phyloP scores from a whole-genome alignment of 768 basidiomycete genomes.

The Trametes elegans region DNA sequence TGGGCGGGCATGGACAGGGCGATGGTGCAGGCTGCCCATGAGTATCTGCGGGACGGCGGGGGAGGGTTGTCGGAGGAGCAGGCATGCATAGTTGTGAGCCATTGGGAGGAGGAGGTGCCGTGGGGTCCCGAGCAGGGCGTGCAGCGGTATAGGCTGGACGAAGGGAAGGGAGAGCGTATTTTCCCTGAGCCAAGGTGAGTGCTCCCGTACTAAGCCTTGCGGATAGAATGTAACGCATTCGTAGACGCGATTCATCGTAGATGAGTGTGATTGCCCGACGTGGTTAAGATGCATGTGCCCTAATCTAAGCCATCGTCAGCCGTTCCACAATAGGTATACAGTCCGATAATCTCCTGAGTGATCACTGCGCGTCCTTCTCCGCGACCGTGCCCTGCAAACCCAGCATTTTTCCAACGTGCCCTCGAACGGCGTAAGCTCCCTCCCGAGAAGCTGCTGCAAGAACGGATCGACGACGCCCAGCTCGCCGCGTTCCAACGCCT shows the following conservation, averaged over 20 bases:
- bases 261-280: no score
- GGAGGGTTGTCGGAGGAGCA: constrained; percentile 54
- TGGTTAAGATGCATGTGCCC: no score
- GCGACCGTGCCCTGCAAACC: constrained; percentile 4
- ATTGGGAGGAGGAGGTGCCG: constrained; percentile 91
- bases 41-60: constrained; percentile 53
- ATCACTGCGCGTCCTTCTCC: constrained; percentile 24
- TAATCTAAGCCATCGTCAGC: no score
- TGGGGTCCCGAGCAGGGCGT: constrained; percentile 64
- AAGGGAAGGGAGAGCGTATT: constrained; percentile 27
- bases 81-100: constrained; percentile 82
- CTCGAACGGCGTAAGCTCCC: constrained; percentile 28
- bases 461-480: constrained; percentile 28
- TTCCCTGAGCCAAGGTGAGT: background rate
- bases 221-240: background rate
- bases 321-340: no score
- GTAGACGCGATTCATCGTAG: background rate
- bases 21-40: constrained; percentile 65
- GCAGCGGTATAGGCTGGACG: constrained; percentile 35
- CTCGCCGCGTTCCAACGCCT: constrained; percentile 32
- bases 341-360: no score
- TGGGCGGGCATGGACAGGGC: constrained; percentile 89
- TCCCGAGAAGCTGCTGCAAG: constrained; percentile 29
- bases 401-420: constrained; percentile 25
- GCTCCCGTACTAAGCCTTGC: background rate